These are phyloP conservation scores for Torrubiellomyces zombiae DNA, from an alignment of 2,329 filamentous ascomycete species.

Conservation along the genomic window DNA sequence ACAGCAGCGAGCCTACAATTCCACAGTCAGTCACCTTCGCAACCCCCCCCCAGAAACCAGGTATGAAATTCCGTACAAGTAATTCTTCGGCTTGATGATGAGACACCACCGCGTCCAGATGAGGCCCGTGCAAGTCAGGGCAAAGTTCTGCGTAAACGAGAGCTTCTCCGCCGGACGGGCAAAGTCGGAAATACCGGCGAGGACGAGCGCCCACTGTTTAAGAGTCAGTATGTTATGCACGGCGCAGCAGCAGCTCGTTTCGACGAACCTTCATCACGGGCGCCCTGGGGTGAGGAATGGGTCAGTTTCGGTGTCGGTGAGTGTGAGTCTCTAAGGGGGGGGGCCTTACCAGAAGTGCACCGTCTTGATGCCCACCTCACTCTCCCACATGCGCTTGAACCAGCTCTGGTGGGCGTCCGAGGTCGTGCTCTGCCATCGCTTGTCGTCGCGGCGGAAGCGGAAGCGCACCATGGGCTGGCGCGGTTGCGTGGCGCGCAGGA, in stretches of 20 bases:
- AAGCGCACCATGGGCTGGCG: slow-evolving; percentile 30
- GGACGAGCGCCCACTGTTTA: slow-evolving; percentile 72
- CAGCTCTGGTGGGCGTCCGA: slow-evolving; percentile 31
- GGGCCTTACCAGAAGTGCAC: slow-evolving; percentile 87
- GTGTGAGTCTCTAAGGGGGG: not conserved
- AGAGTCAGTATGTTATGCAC: too few species aligned
- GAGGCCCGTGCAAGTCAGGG: slow-evolving; percentile 74
- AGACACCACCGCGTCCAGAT: slow-evolving; percentile 99
- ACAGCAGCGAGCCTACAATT: slow-evolving; percentile 75
- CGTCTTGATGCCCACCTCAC: slow-evolving; percentile 70
- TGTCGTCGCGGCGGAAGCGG: slow-evolving; percentile 24
- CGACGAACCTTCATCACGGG: slow-evolving; percentile 64
- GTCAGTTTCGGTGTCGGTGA: slow-evolving; percentile 7
- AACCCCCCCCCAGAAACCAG: too few species aligned
- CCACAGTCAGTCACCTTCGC: too few species aligned
- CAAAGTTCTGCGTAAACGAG: slow-evolving; percentile 80
- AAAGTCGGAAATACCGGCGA: slow-evolving; percentile 86
- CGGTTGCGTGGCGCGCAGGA: slow-evolving; percentile 7
- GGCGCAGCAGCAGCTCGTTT: too few species aligned
- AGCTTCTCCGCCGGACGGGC: slow-evolving; percentile 82
- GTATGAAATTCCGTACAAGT: slow-evolving; percentile 70
- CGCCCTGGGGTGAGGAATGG: slow-evolving; percentile 40
- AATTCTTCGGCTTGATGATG: slow-evolving; percentile 86
- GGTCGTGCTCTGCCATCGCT: slow-evolving; percentile 57
- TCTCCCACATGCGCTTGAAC: slow-evolving; percentile 72